Percentiles rank a stretch among this genome's conserved stretches.
phyloP scores from a whole-genome alignment of 768 basidiomycete species.

The Termitomyces titanicus region DNA sequence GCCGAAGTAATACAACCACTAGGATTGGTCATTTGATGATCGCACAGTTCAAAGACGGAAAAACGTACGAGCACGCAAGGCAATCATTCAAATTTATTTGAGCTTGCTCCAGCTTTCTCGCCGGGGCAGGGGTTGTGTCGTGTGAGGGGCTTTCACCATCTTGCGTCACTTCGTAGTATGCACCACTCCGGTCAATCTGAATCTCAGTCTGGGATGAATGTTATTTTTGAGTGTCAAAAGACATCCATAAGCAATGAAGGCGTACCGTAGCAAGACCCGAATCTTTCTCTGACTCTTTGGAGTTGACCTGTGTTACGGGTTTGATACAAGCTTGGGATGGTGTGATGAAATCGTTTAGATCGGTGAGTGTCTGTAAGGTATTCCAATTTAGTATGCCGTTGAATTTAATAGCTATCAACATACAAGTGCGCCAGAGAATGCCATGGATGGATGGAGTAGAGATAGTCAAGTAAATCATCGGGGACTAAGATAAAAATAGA shows the following conservation, averaged over 20 bases:
- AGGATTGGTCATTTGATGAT: not conserved
- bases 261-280: slow-evolving; percentile 35
- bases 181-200: slow-evolving; percentile 76
- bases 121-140: slow-evolving; percentile 15
- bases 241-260: not conserved
- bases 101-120: slow-evolving; percentile 81
- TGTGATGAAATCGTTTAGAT: slow-evolving; percentile 95
- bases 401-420: slow-evolving; percentile 21
- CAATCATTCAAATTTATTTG: slow-evolving; percentile 98
- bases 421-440: slow-evolving; percentile 85
- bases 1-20: slow-evolving; percentile 99
- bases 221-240: not conserved
- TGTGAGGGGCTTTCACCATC: slow-evolving; percentile 16
- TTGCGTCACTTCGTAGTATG: slow-evolving; percentile 80
- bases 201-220: slow-evolving; percentile 74
- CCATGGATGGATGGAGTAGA: slow-evolving; percentile 43
- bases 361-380: slow-evolving; percentile 70
- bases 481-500: slow-evolving; percentile 1
- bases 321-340: slow-evolving; percentile 98
- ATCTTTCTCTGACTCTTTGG: slow-evolving; percentile 22
- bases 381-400: not conserved
- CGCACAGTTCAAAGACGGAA: not conserved
- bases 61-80: slow-evolving; percentile 88
- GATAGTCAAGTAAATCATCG: slow-evolving; percentile 1
- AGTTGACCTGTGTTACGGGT: slow-evolving; percentile 62